Base-by-base conservation (phyloP, 495 filamentous ascomycete genomes). In the Hypoxylon lenormandii region DNA sequence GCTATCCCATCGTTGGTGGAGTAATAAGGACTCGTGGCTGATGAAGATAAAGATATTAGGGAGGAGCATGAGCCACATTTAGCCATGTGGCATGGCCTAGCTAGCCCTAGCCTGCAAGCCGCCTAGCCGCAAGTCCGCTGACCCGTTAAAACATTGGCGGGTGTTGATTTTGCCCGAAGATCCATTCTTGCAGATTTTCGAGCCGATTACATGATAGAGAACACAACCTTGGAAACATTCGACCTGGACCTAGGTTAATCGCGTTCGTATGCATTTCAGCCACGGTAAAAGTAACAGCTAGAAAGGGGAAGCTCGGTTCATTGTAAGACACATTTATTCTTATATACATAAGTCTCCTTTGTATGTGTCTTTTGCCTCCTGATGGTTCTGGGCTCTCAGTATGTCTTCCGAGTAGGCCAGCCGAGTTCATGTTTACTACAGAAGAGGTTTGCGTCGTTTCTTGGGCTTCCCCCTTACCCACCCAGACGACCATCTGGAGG, bases 201-300 rank as follows among this genome's bases (percentile, higher is more conserved):
- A 33, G 6, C 10, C 10, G 10, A 33, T 26, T 26, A 26, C 23
- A 26, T 26, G 5, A 7, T 42, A 12, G 18, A 43, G 5, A 36
- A 21, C 19, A 23, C 47, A 26, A n/a, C n/a, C n/a, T n/a, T n/a
- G n/a, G n/a, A n/a, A 10, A 49, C 4, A n/a, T 50, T 50, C n/a
- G 2, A 33, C 30, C 30, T 33, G 30, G 30, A 38, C 43, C 55
- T 21, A 38, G 15, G 45, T 49, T 26, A 28, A 60, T 26, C 18
- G 7, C 26, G 4, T 15, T 18, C 26, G 4, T 15, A 6, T n/a
- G n/a, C 47, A 52, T 53, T 65, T 46, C 43, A 15, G 43, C 58
- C 53, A 60, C 54, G 54, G 49, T 47, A 59, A 66, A 60, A 52
- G 40, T 3, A 53, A 48, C 48, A 55, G 63, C 53, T 53, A 53